phyloP scores from a whole-genome alignment of 768 basidiomycete species.

The Lactifluus volemus region DNA sequence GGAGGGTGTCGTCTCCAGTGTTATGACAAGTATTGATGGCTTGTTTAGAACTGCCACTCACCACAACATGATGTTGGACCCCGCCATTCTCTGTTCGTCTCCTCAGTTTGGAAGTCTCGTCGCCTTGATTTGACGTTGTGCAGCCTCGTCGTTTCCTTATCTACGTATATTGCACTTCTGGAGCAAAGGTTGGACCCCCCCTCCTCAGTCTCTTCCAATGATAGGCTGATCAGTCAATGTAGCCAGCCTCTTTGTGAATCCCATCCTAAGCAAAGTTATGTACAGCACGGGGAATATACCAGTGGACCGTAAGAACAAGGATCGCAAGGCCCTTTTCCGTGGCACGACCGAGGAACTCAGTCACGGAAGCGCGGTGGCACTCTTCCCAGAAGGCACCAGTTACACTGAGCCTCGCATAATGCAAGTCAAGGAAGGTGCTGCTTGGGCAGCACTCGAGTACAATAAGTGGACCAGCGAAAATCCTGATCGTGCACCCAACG shows the following conservation, averaged over 20 bases:
- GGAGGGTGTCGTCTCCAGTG: not conserved
- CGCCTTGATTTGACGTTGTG: constrained; percentile 19
- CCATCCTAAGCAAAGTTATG: constrained; percentile 62
- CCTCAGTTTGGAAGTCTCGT: constrained; percentile 13
- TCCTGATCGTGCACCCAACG: constrained; percentile 30
- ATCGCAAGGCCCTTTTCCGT: constrained; percentile 79
- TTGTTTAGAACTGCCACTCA: constrained; percentile 66
- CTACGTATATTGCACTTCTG: constrained; percentile 79
- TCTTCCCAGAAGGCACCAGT: constrained; percentile 91
- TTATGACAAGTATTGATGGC: constrained; percentile 6
- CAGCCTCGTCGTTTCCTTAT: constrained; percentile 79
- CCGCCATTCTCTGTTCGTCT: constrained; percentile 65
- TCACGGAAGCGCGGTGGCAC: constrained; percentile 73
- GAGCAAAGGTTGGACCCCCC: constrained; percentile 66
- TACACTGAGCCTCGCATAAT: constrained; percentile 92
- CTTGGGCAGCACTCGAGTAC: constrained; percentile 94
- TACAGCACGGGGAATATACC: constrained; percentile 94
- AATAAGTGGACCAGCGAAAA: constrained; percentile 63
- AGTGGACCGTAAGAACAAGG: constrained; percentile 90
- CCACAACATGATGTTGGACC: constrained; percentile 95
- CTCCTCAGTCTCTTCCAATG: constrained; percentile 8
- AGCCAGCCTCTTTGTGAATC: constrained; percentile 75
- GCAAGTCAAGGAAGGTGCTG: constrained; percentile 88
- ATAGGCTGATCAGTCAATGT: constrained; percentile 7
- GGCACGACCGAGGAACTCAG: constrained; percentile 84